Base-by-base conservation (phyloP, 148 eudicot genomes). In the Spergularia bocconei region DNA sequence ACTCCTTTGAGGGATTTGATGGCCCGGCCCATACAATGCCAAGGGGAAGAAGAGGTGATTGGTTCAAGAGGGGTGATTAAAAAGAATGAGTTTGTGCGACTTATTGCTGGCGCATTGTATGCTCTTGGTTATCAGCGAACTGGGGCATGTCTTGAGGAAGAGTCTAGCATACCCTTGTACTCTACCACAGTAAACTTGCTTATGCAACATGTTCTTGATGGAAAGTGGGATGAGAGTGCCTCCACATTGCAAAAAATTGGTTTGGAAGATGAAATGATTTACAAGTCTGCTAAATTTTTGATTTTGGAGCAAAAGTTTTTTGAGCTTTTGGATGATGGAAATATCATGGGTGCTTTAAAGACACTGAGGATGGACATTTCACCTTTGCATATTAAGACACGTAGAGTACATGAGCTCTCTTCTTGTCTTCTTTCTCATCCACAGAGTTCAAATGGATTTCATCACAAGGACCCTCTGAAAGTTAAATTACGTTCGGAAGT, bases 291-390 rank as follows among this genome's bases (percentile, higher is more conserved):
- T 75, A 86, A 90, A 69, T 87, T 90, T 82, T 50, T 87, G 16
- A 92, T 92, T 58, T 80, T 90, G 72, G 96, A 90, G 77, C 91
- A 92, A 78, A 92, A 92, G 69, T 92, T 89, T 72, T 80, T 89
- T n/a, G 93, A 88, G 73, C 90, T 90, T 75, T 75, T 92, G 61
- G 80, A 84, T 59, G 77, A 61, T 72, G 93, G 84, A 70, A 89
- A 85, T 60, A 61, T 83, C 61, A 81, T 77, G 86, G 98, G 84
- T 61, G 96, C 98, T 79, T 82, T 92, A 79, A 82, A 76, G 79
- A 88, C 93, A 20, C 61, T 92, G 78, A 88, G 93, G 80, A 85
- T 84, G 75, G 91, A 90, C 82, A 92, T 92, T 65, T 80, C 87
- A 25, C 91, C 93, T 64, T 82, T 92, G 66, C 73, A 79, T 51